phyloP scores from a whole-genome alignment of 2,329 filamentous ascomycete genomes.

The Colletotrichum kahawae region DNA sequence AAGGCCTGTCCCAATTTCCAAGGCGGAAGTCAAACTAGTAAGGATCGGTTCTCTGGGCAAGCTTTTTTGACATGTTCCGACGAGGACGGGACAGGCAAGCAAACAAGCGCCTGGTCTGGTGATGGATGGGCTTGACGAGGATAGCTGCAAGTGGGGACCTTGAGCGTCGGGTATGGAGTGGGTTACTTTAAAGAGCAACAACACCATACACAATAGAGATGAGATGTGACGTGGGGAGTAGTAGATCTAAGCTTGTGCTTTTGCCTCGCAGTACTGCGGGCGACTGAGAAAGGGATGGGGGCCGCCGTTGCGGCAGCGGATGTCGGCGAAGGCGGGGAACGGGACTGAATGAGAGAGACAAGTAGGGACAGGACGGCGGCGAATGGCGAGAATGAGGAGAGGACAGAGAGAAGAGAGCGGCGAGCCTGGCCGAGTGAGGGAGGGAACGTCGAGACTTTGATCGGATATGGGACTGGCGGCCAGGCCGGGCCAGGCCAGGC shows the following conservation, averaged over 20 bases:
- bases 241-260: neutral
- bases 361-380: neutral
- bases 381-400: conserved; percentile 4
- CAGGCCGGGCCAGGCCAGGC: conserved; percentile 10
- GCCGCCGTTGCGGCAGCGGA: conserved; percentile 8
- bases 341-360: conserved; percentile 1
- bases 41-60: conserved; percentile 10
- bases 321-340: conserved; percentile 16
- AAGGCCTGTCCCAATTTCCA: neutral
- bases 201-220: neutral
- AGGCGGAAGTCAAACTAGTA: conserved; percentile 7
- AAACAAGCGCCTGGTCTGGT: neutral
- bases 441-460: conserved; percentile 20
- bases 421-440: conserved; percentile 11
- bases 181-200: conserved; percentile 20
- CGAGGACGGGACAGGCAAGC: conserved; percentile 5
- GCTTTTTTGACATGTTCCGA: conserved; percentile 16
- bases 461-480: conserved; percentile 17
- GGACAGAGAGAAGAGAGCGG: conserved; percentile 13
- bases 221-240: conserved; percentile 17
- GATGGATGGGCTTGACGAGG: conserved; percentile 1
- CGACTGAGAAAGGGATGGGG: neutral
- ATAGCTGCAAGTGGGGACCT: conserved; percentile 14
- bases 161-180: conserved; percentile 16
- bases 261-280: neutral